phyloP scores from a whole-genome alignment of 495 filamentous ascomycete species.

The Recurvomyces mirabilis region DNA sequence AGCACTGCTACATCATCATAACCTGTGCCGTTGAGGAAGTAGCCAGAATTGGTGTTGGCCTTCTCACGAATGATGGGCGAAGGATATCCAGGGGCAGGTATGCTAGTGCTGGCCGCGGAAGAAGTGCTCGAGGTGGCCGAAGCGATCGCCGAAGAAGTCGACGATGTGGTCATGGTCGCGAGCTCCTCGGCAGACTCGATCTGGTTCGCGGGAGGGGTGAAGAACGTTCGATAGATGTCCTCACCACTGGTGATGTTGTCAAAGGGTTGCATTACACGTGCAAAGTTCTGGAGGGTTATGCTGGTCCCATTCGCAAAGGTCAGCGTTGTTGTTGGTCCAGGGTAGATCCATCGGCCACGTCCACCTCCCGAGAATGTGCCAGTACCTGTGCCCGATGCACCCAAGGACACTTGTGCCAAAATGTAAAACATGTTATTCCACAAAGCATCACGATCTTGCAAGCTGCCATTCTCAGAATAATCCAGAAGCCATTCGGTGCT shows the following conservation, averaged over 20 bases:
- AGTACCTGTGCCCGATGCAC: conserved; percentile 20
- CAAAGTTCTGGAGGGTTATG: conserved; percentile 11
- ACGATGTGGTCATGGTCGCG: conserved; percentile 13
- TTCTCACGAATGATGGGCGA: conserved; percentile 34
- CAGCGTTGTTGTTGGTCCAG: conserved; percentile 19
- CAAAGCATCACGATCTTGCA: conserved; percentile 19
- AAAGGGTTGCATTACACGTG: conserved; percentile 12
- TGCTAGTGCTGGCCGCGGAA: conserved; percentile 15
- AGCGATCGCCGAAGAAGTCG: conserved; percentile 11
- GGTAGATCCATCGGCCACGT: conserved; percentile 16
- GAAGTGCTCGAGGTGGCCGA: too few species aligned
- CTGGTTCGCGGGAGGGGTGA: conserved; percentile 3
- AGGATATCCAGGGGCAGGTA: conserved; percentile 39
- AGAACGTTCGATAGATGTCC: conserved; percentile 31
- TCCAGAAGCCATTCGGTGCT: conserved; percentile 19
- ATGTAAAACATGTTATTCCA: conserved; percentile 22
- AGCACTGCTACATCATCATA: conserved; percentile 39
- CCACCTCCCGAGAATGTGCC: conserved; percentile 27
- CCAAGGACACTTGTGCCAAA: conserved; percentile 16
- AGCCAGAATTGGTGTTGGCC: conserved; percentile 37
- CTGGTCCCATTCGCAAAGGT: conserved; percentile 28
- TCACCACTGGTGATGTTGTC: conserved; percentile 28
- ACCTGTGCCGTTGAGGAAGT: conserved; percentile 37
- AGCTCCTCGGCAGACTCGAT: conserved; percentile 4
- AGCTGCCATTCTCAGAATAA: conserved; percentile 12